Base-by-base conservation (phyloP, 2,329 filamentous ascomycete genomes). In the Metarhizium humberi region DNA sequence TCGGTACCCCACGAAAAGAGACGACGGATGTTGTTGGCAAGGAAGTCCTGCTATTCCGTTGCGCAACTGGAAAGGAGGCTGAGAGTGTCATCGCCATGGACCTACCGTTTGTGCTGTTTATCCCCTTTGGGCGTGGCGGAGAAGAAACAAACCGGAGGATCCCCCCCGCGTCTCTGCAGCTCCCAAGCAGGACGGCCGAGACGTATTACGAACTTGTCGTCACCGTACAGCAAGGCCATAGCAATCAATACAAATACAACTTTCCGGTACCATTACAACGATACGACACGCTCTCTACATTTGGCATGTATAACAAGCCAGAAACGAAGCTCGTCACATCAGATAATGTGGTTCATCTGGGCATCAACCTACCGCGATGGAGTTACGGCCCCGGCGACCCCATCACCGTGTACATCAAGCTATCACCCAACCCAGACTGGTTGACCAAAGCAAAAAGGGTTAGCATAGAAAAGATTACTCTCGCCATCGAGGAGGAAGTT, bases 301-400 rank as follows among this genome's bases (percentile, higher is more conserved):
- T 99, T 74, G 94, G 94, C 72, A 97, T 97, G 94, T 99, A 97
- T 77, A 97, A 97, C 73, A 87, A 91, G 54, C 92, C 92, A 16
- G 92, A 96, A 71, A 88, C 87, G 57, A 90, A 90, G 55, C 87
- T 95, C 64, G 83, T 86, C 57, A 89, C 91, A 36, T 84, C 88
- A 52, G 94, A 97, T 73, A 94, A 95, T 70, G 76, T 97, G 54
- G 90, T 97, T 58, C 95, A 90, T 8, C 76, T 97, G 54, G 90
- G 89, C 49, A 95, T 96, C 62, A 95, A 91, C 58, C 77, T 99
- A 61, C 92, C 94, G 29, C 84, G 91, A 59, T 96, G 92, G 91
- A 96, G 92, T 59, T 99, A 97, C 69, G 94, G 94, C 0, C 94
- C 94, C 4, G 80, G 92, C 58, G 94, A 99, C 69, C 92, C 92